Percentiles rank a stretch among this genome's conserved stretches.
phyloP scores from a whole-genome alignment of 2,329 filamentous ascomycete genomes.

The Fonsecaea erecta region DNA sequence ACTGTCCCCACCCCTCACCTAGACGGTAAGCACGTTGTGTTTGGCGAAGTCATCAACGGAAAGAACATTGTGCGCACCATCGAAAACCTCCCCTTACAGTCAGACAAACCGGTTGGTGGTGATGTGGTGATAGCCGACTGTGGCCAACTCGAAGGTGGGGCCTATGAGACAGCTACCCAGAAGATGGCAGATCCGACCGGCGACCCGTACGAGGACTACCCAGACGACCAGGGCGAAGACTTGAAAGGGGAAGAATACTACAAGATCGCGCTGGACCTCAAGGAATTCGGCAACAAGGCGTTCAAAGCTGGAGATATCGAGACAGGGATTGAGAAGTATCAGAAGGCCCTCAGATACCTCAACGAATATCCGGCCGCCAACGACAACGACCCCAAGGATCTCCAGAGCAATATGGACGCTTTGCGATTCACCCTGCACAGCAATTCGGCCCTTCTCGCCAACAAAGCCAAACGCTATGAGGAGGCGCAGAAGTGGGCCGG shows the following conservation, averaged over 20 bases:
- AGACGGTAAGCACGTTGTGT: constrained; percentile 96
- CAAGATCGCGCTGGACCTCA: constrained; percentile 81
- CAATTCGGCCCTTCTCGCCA: constrained; percentile 83
- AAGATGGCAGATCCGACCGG: constrained; percentile 79
- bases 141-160: constrained; percentile 77
- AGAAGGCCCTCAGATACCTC: constrained; percentile 88
- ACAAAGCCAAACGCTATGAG: constrained; percentile 74
- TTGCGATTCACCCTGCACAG: constrained; percentile 85
- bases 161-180: constrained; percentile 67
- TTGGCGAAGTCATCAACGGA: constrained; percentile 89
- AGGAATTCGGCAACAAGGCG: constrained; percentile 88
- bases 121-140: constrained; percentile 81
- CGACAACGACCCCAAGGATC: constrained; percentile 71
- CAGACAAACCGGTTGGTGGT: constrained; percentile 75
- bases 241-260: constrained; percentile 71
- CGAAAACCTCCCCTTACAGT: constrained; percentile 77
- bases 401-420: constrained; percentile 68
- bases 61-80: constrained; percentile 90
- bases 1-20: constrained; percentile 94
- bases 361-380: constrained; percentile 76
- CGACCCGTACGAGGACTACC: constrained; percentile 93
- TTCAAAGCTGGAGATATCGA: constrained; percentile 78
- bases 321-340: constrained; percentile 84
- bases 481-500: constrained; percentile 73
- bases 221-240: constrained; percentile 73